Evolutionary conservation across 805 yeast species (phyloP).

Genomic region (Saturnispora hagleri): DNA sequence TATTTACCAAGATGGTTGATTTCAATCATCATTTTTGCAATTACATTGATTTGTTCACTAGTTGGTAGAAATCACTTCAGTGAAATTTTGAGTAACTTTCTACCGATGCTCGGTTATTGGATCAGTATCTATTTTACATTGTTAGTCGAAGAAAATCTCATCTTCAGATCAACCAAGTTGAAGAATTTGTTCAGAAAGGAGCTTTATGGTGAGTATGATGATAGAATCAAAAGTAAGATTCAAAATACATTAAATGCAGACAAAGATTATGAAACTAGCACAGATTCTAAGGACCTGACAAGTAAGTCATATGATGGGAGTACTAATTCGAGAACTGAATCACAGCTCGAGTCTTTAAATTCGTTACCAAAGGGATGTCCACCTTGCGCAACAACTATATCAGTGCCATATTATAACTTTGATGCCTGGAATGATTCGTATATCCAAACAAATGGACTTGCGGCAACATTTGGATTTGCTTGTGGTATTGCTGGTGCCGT

Average conservation of each 20-base stretch:
- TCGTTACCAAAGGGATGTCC: slow-evolving; percentile 6
- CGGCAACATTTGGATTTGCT: slow-evolving; percentile 57
- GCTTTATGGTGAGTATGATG: slow-evolving; percentile 19
- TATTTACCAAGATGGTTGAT: slow-evolving; percentile 72
- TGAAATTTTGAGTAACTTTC: slow-evolving; percentile 64
- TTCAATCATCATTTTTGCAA: slow-evolving; percentile 51
- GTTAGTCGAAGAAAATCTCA: slow-evolving; percentile 58
- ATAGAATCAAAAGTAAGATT: neutral
- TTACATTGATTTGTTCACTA: slow-evolving; percentile 61
- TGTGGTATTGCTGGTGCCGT: slow-evolving; percentile 77
- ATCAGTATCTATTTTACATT: slow-evolving; percentile 70
- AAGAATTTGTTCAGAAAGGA: slow-evolving; percentile 34
- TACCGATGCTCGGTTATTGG: slow-evolving; percentile 93
- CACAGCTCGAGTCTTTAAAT: neutral
- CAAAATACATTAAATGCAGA: neutral
- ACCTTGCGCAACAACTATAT: slow-evolving; percentile 13
- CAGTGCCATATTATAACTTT: slow-evolving; percentile 52
- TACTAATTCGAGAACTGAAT: neutral
- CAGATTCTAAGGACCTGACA: neutral
- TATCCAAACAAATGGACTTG: slow-evolving; percentile 59
- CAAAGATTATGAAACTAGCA: neutral
- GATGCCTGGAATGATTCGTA: slow-evolving; percentile 57
- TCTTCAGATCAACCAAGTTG: slow-evolving; percentile 50
- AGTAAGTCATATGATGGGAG: neutral
- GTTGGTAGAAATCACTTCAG: slow-evolving; percentile 70